Evolutionary conservation across 306 rosid species (phyloP), one percentile per base, ranked within the genome.

Genomic region (Dicorynia guianensis): DNA sequence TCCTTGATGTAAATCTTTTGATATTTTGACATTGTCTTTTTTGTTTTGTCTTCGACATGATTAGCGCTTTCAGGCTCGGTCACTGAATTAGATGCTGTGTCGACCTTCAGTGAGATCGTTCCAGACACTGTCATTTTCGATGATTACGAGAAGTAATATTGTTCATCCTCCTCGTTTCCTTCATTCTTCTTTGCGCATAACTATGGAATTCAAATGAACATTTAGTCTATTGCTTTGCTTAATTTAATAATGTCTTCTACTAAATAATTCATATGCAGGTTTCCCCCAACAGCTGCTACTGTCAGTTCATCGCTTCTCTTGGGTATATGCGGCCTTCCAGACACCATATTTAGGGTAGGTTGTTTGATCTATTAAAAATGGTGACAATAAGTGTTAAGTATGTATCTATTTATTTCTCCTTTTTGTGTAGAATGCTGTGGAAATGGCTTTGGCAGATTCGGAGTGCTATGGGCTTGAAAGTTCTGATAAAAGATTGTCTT

Each of bases 211-310:
- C 33, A 25, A 17, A 30, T 43, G 13, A 0, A 2, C 46, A 5
- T 43, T 62, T 76, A n/a, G 48, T 57, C n/a, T 35, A 53, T 6
- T 38, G 35, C 61, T 53, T 4, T 53, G 47, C 43, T 53, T 35
- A 5, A 48, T 42, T 46, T n/a, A 52, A 9, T 34, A 4, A 8
- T 43, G 39, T 48, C 59, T 65, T 79, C 66, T 33, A 0, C 74
- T 76, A 53, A 42, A 75, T 54, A 20, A 73, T 59, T 70, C 47
- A 58, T 20, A 60, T 13, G 34, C 72, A 94, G 97, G 87, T 95
- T 95, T 86, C 96, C 97, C 72, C 97, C 96, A 53, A 95, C 96
- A 34, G 98, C 98, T 73, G 98, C 97, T 71, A 92, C 98, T 8
- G 98, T 90, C 44, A 92, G 97, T 81, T 95, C 98, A 7, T 82